Percentiles rank a stretch among this genome's conserved stretches.
Conservation (phyloP, 352 stramenopile genomes). For the Hyaloperonospora brassicae region DNA sequence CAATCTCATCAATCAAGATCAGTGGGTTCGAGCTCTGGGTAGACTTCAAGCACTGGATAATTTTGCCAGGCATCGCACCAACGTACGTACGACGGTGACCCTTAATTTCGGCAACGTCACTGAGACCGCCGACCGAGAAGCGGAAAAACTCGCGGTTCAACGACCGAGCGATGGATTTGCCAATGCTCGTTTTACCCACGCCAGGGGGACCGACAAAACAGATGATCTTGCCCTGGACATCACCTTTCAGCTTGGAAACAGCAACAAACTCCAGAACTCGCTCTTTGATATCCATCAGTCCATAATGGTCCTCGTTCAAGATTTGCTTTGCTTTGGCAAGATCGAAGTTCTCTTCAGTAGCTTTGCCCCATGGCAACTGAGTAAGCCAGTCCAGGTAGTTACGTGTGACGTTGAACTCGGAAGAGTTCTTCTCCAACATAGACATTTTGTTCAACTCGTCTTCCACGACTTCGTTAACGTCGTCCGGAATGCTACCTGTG, state of each 20-base stretch:
- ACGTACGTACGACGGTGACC: conserved; percentile 98
- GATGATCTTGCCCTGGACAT: conserved; percentile 96
- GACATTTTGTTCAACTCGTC: conserved; percentile 97
- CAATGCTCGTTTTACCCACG: conserved; percentile 93
- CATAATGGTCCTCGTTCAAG: conserved; percentile 97
- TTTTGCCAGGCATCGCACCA: conserved; percentile 97
- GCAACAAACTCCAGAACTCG: conserved; percentile 99
- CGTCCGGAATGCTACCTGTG: conserved; percentile 53
- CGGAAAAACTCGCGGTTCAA: conserved; percentile 97
- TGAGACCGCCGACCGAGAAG: conserved; percentile 96
- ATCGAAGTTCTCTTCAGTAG: conserved; percentile 95
- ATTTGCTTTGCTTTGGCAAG: conserved; percentile 88
- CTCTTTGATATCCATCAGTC: conserved; percentile 97
- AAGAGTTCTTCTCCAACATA: conserved; percentile 96
- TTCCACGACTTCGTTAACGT: conserved; percentile 92
- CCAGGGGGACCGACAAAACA: conserved; percentile 93
- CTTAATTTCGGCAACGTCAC: conserved; percentile 97
- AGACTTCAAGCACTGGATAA: conserved; percentile 98
- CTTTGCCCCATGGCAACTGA: conserved; percentile 94
- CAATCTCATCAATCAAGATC: conserved; percentile 92
- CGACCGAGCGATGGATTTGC: conserved; percentile 93
- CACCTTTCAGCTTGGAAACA: conserved; percentile 94
- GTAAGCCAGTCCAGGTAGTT: conserved; percentile 99
- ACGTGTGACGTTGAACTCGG: conserved; percentile 97
- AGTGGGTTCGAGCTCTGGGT: conserved; percentile 95